Base-by-base conservation (phyloP, 352 stramenopile genomes). In the Phytophthora citrophthora region DNA sequence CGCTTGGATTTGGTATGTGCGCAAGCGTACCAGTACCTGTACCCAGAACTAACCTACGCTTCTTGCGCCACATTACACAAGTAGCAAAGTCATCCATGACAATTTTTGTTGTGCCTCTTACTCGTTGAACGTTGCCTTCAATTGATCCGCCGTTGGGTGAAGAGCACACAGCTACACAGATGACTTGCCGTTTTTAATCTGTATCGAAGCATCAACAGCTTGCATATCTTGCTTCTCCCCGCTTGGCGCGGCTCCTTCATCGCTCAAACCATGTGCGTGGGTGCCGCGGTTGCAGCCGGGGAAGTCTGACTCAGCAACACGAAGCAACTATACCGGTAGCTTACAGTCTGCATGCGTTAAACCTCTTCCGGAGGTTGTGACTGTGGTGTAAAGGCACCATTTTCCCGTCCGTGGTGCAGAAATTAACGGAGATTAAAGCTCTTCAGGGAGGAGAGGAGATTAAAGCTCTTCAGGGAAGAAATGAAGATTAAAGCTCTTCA, bases 351-450 rank as follows among this genome's bases (percentile, higher is more conserved):
- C 5, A 44, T 12, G 15, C 47, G 46, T 13, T 54, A 4, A 6
- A 10, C 29, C 29, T 34, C 27, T 32, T 8, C 9, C 5, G 46
- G 26, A 2, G 27, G 27, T 10, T 12, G 24, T 49, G 51, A 41
- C n/a, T 16, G n/a, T 49, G 38, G 34, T 58, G 51, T 58, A 58
- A 58, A 58, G 38, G 38, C 38, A 16, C 13, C 23, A 32, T 15
- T 39, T 47, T 46, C 32, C 49, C 46, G 50, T 57, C 39, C 50
- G 15, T 52, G 15, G 27, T 55, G 49, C 49, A 55, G 32, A 46
- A 24, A 44, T 56, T 46, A 57, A 48, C 15, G 38, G 38, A 58
- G 51, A 48, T 57, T 57, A 48, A 55, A 34, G 26, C 49, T 56
- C 23, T 48, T 47, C 50, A 57, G 16, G 20, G 13, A 47, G n/a